Evolutionary conservation across 345 rosid genomes (phyloP).

Genomic region (Psidium friedrichsthalianum): DNA sequence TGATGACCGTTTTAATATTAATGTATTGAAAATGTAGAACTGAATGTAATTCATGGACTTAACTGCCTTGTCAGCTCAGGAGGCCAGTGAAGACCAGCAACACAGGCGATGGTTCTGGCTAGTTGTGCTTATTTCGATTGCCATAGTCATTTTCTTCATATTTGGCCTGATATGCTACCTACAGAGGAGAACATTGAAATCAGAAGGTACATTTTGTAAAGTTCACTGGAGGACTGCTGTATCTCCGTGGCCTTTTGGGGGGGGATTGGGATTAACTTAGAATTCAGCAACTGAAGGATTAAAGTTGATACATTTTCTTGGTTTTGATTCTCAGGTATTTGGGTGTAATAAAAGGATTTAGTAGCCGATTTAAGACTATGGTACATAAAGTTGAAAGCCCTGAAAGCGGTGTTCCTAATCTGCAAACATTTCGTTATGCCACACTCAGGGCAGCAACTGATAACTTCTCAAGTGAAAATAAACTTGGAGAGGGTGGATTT

Average conservation of each 20-base stretch:
- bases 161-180: neutral
- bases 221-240: neutral
- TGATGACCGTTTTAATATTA: neutral
- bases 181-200: slow-evolving; percentile 1
- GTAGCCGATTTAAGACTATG: neutral
- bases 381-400: neutral
- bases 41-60: neutral
- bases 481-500: slow-evolving; percentile 34
- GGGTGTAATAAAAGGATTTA: neutral
- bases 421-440: slow-evolving; percentile 12
- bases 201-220: slow-evolving; percentile 8
- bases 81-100: neutral
- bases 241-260: neutral
- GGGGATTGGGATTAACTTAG: neutral
- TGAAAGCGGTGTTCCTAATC: slow-evolving; percentile 4
- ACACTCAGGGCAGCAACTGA: slow-evolving; percentile 23
- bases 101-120: slow-evolving; percentile 8
- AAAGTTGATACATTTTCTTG: neutral
- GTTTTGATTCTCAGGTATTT: neutral
- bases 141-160: slow-evolving; percentile 5
- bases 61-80: slow-evolving; percentile 11
- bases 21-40: neutral
- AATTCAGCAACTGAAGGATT: neutral
- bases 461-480: slow-evolving; percentile 21
- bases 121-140: slow-evolving; percentile 8